Evolutionary conservation across 164 flowering plant genomes (phyloP).

Genomic region (Piper longum): DNA sequence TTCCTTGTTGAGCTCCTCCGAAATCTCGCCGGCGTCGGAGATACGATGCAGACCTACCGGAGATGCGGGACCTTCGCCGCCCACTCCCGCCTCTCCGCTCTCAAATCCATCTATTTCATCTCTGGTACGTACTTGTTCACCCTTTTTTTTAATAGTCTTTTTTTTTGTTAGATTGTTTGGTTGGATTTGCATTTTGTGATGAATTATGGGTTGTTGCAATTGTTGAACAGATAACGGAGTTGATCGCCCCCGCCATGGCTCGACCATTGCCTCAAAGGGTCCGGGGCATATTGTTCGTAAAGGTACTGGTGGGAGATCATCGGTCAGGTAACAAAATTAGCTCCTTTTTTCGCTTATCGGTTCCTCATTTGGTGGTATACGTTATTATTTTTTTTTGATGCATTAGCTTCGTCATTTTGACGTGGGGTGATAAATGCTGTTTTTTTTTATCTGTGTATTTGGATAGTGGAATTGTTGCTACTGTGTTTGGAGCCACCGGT

Average conservation of each 20-base stretch:
- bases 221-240: slow-evolving; percentile 35
- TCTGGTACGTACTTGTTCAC: neutral
- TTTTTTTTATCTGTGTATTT: neutral
- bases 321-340: slow-evolving; percentile 56
- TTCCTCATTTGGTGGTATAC: no score
- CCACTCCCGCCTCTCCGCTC: neutral
- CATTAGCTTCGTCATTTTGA: no score
- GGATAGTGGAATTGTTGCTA: slow-evolving; percentile 85
- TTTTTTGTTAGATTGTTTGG: neutral
- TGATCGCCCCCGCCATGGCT: slow-evolving; percentile 46
- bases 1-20: no score
- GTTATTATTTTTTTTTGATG: no score
- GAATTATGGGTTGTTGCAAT: neutral
- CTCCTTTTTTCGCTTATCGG: no score
- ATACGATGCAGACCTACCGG: slow-evolving; percentile 8
- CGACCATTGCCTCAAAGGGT: slow-evolving; percentile 52
- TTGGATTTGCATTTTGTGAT: neutral
- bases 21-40: neutral
- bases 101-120: slow-evolving; percentile 1
- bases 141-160: neutral
- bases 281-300: slow-evolving; percentile 71
- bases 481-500: slow-evolving; percentile 97
- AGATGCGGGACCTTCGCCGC: neutral
- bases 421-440: no score
- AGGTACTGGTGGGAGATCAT: slow-evolving; percentile 99